Evolutionary conservation across 2,329 filamentous ascomycete genomes (phyloP).

Genomic region (Pseudogymnoascus pannorum): DNA sequence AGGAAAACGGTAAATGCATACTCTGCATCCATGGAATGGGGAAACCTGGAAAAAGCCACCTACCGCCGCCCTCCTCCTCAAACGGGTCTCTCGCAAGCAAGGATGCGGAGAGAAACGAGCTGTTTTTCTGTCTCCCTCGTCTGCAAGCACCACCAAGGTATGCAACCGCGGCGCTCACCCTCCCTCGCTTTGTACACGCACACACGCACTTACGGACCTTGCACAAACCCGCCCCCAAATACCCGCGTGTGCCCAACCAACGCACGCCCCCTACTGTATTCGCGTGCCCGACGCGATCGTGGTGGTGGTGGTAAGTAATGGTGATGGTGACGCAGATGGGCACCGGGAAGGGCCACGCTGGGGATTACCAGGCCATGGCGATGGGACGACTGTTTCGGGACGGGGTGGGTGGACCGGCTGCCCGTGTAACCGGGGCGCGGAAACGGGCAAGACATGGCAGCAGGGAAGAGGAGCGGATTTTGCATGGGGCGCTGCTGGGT

Average conservation of each 20-base stretch:
- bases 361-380: constrained; percentile 1
- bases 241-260: constrained; percentile 6
- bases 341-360: background rate
- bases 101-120: constrained; percentile 3
- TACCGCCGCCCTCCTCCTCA: background rate
- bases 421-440: background rate
- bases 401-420: background rate
- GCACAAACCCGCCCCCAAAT: no score
- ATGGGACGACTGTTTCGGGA: background rate
- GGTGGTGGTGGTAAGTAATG: no score
- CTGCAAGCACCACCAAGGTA: background rate
- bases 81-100: background rate
- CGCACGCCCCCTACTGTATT: background rate
- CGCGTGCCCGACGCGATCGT: background rate
- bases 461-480: background rate
- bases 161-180: background rate
- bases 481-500: background rate
- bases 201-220: no score
- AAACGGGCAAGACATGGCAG: constrained; percentile 2
- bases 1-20: background rate
- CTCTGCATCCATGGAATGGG: no score
- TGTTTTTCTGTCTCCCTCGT: background rate
- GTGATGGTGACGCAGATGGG: no score
- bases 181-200: background rate
- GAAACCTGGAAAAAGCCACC: background rate